Base-by-base conservation (phyloP, 1,139 yeast species). In the Candida tunisiensis region DNA sequence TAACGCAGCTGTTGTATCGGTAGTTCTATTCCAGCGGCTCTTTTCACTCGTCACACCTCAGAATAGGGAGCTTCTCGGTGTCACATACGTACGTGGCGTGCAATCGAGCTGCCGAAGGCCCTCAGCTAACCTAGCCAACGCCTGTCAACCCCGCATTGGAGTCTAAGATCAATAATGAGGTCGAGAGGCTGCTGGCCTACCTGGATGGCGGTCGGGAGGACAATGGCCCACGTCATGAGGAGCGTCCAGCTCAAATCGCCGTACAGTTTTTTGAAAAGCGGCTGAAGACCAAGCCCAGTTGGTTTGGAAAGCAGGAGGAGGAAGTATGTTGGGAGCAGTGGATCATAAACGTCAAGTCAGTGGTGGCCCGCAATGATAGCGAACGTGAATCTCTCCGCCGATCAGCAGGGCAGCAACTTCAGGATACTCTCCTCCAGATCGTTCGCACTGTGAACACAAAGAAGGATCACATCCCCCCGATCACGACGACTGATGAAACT, bases 401-500 rank as follows among this genome's bases (percentile, higher is more conserved):
- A 32, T 8, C 28, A 25, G 16, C 40, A 25, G 34, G 34, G 18
- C 9, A 15, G 5, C 35, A 42, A 15, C 62, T 71, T 35, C 64
- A 60, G 35, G 42, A 47, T 11, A 57, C 57, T 23, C 33, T 78
- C 28, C 39, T 55, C 29, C 51, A 57, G 30, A 65, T 78, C 11
- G 53, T 70, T 24, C 62, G 60, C 15, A 49, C 55, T 15, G 69
- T 61, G 10, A 78, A 74, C 40, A 41, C 47, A 4, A 60, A 72
- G 40, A 73, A 68, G 40, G 66, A 60, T 28, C 83, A 74, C 38
- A 69, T 78, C 3, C 92, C 92, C 2, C 78, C 80, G 1, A 74
- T 78, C 13, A 69, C 77, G 5, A 65, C 78, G 2, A 55, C 73
- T 9, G 82, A 73, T 8, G 55, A 65, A 18, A 53, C 70, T 11